Evolutionary conservation across 257 asterid species (phyloP), one percentile per base, ranked within the genome.

Genomic region (Solanum sitiens): DNA sequence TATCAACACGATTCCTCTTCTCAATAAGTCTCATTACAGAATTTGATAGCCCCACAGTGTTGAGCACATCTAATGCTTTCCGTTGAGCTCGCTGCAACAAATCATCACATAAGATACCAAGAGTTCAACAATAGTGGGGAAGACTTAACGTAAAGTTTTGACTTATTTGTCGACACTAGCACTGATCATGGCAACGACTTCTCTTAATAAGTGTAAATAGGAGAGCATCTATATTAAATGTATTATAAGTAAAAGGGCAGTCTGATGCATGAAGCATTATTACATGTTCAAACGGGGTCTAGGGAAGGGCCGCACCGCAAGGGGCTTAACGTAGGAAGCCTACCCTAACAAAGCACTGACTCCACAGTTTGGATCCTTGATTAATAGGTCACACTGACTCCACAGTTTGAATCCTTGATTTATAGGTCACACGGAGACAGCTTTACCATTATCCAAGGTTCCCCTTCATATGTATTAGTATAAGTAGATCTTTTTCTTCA

Each of bases 1-100:
- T 94, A 89, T 95, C 99, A 33, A 91, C 88, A 33, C 97, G 97
- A 86, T 92, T 96, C 79, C 99, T 94, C 93, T 98, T 95, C 91
- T 94, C 98, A 4, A 94, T 95, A 72, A 96, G 92, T 92, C 97
- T 93, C 90, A 95, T 83, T 77, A 95, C 91, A 85, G 98, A 93
- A 90, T 93, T 95, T 70, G 99, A 95, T 25, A 96, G 92, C 74
- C 99, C 98, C 90, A 95, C 47, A 30, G 94, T 95, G 92, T 96
- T 96, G 83, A 95, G 98, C 27, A 56, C 63, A 53, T 53, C 63
- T 53, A 53, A 53, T 53, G 63, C 63, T 53, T 53, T 53, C 23
- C 63, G 63, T 53, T 53, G 63, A 53, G n/a, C 63, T 53, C n/a
- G n/a, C 63, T 53, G n/a, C n/a, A 53, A 53, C 63, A 53, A 53